Evolutionary conservation across 2,329 filamentous ascomycete genomes (phyloP).

Genomic region (Moelleriella libera): DNA sequence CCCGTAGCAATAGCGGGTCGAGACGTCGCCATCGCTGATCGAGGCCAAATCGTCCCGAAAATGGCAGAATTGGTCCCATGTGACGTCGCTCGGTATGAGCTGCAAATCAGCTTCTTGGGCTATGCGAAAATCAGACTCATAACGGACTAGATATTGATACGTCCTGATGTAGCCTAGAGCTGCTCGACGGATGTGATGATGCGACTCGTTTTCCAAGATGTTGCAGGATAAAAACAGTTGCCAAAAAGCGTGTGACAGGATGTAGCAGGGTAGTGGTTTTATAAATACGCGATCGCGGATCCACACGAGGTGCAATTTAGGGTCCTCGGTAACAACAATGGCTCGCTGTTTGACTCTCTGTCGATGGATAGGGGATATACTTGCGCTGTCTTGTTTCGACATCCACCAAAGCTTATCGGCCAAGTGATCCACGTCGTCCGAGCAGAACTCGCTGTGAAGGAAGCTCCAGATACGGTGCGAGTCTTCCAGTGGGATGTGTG

Average conservation of each 20-base stretch:
- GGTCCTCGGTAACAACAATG: background rate
- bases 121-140: background rate
- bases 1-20: background rate
- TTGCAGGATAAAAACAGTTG: background rate
- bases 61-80: background rate
- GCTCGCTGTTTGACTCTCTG: background rate
- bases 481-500: background rate
- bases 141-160: background rate
- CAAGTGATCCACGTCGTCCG: background rate
- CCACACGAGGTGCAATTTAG: background rate
- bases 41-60: background rate
- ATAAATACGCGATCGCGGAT: background rate
- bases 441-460: background rate
- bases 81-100: background rate
- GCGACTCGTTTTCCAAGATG: background rate
- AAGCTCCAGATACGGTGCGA: background rate
- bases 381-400: background rate
- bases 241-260: background rate
- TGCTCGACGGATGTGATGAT: background rate
- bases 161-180: background rate
- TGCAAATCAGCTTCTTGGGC: background rate
- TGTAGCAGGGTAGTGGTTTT: background rate
- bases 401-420: background rate
- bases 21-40: background rate
- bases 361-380: background rate